phyloP scores from a whole-genome alignment of 2,329 filamentous ascomycete species.

The Exophiala oligosperma region DNA sequence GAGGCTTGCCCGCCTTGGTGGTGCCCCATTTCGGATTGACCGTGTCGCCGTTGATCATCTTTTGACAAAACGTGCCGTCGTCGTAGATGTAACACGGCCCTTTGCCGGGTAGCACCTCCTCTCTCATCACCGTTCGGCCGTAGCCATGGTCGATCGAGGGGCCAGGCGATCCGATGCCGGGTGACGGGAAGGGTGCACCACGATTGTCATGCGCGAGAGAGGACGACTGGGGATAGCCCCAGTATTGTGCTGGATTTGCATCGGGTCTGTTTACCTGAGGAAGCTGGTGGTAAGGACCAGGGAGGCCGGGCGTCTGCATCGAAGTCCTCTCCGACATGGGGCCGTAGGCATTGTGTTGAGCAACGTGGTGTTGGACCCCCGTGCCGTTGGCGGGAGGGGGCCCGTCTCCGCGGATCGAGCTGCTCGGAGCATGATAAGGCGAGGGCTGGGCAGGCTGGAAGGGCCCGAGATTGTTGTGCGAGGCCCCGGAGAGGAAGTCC shows the following conservation, averaged over 20 bases:
- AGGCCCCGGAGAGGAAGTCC: constrained; percentile 22
- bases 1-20: constrained; percentile 89
- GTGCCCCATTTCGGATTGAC: constrained; percentile 93
- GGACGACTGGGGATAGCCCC: constrained; percentile 4
- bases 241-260: constrained; percentile 2
- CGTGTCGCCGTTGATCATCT: constrained; percentile 77
- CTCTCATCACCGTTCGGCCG: constrained; percentile 36
- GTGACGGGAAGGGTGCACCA: background rate
- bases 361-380: constrained; percentile 2
- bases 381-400: no score
- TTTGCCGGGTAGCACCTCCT: constrained; percentile 64
- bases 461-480: constrained; percentile 12
- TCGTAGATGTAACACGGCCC: constrained; percentile 84
- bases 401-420: no score
- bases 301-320: constrained; percentile 1
- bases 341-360: constrained; percentile 1
- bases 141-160: constrained; percentile 5
- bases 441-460: background rate
- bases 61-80: constrained; percentile 79
- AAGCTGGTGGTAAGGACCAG: background rate
- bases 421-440: background rate
- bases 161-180: constrained; percentile 29
- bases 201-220: background rate
- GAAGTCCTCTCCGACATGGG: background rate
- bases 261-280: background rate